A percentile compares a stretch with the other conserved stretches of the same genome.
These are phyloP conservation scores for Neurospora sp. DNA, from an alignment of 2,329 filamentous ascomycete species.

Conservation along the genomic window DNA sequence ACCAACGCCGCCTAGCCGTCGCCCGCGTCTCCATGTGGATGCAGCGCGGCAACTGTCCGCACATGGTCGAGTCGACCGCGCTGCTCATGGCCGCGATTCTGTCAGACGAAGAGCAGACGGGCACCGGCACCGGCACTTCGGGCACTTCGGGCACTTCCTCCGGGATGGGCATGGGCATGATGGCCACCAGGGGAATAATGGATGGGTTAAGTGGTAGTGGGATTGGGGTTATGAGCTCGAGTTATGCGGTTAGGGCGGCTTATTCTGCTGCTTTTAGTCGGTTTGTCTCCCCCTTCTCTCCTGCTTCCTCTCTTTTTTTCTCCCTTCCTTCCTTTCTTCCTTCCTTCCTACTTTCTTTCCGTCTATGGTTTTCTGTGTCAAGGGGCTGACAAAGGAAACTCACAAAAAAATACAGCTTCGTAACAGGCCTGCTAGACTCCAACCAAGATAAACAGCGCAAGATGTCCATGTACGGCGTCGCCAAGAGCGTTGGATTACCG, in stretches of 20 bases:
- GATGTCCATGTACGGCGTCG: constrained; percentile 64
- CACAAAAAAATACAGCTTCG: constrained; percentile 44
- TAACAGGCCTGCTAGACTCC: constrained; percentile 69
- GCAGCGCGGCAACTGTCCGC: constrained; percentile 64
- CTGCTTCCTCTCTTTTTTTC: not conserved
- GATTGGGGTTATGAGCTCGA: constrained; percentile 4
- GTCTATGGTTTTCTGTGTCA: too few species aligned
- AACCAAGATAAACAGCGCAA: constrained; percentile 59
- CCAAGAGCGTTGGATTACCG: constrained; percentile 58
- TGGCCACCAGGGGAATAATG: not conserved
- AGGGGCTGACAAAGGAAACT: not conserved
- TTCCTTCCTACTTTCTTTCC: too few species aligned
- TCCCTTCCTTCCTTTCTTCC: not conserved
- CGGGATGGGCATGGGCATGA: not conserved
- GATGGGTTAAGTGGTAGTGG: not conserved
- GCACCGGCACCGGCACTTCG: not conserved
- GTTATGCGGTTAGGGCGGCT: constrained; percentile 54
- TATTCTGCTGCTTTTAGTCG: constrained; percentile 69
- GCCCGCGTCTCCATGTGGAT: constrained; percentile 58
- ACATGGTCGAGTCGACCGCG: constrained; percentile 71
- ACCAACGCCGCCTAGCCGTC: constrained; percentile 37
- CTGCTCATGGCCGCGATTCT: constrained; percentile 61
- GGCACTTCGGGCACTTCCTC: not conserved
- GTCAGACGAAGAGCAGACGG: constrained; percentile 39
- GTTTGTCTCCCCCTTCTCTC: constrained; percentile 31